Evolutionary conservation across 164 flowering plant genomes (phyloP).

Genomic region (Cinnamomum micranthum): DNA sequence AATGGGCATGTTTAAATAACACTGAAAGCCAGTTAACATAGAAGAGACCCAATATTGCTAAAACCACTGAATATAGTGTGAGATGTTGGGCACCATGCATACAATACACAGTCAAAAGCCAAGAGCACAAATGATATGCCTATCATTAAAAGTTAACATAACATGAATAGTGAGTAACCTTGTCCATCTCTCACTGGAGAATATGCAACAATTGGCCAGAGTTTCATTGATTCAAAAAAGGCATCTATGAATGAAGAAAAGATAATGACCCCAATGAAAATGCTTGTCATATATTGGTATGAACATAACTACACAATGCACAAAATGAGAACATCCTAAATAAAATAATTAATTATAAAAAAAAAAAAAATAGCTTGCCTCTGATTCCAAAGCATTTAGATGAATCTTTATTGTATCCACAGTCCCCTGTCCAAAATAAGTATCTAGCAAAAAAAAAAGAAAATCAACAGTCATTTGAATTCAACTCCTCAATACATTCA

Average conservation of each 20-base stretch:
- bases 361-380: slow-evolving; percentile 44
- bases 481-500: not conserved
- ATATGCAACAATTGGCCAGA: not conserved
- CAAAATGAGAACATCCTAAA: not conserved
- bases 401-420: slow-evolving; percentile 71
- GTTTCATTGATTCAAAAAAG: not conserved
- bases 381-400: slow-evolving; percentile 51
- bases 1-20: not conserved
- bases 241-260: not conserved
- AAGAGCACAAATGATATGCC: not conserved
- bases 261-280: not conserved
- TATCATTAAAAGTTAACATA: too few relatives aligned
- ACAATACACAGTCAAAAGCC: not conserved
- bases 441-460: slow-evolving; percentile 38
- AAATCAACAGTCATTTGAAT: not conserved
- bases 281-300: too few relatives aligned
- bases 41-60: not conserved
- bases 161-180: not conserved
- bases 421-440: slow-evolving; percentile 86
- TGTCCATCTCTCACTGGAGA: not conserved
- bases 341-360: not conserved
- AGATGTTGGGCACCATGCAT: too few relatives aligned
- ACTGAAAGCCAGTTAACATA: not conserved
- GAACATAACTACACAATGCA: too few relatives aligned
- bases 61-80: too few relatives aligned